A percentile compares a stretch with the other conserved stretches of the same genome.
Conservation (phyloP, 2,329 filamentous ascomycete genomes). For the Colletotrichum spaethianum region DNA sequence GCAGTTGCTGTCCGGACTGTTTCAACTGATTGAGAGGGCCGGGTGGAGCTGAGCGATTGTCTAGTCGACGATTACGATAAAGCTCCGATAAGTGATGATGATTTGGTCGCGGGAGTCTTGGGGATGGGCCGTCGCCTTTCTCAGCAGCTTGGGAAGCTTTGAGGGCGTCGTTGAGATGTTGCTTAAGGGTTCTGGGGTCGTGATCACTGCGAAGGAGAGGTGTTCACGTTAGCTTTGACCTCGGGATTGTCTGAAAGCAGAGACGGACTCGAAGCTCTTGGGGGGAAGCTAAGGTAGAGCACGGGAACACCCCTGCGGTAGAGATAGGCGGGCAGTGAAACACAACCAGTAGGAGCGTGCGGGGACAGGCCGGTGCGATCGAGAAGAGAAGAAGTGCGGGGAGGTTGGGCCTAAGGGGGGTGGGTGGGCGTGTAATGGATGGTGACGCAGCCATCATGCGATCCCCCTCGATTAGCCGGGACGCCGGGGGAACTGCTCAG, state of each 20-base stretch:
- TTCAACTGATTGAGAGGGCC: slow-evolving; percentile 34
- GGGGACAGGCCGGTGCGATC: slow-evolving; percentile 34
- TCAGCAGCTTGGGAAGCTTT: slow-evolving; percentile 26
- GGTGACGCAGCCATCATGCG: slow-evolving; percentile 41
- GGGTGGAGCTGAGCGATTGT: slow-evolving; percentile 55
- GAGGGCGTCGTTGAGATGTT: slow-evolving; percentile 32
- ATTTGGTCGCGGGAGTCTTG: background rate
- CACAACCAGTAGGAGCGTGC: slow-evolving; percentile 40
- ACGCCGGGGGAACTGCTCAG: slow-evolving; percentile 10
- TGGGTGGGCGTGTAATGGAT: slow-evolving; percentile 35
- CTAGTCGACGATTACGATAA: slow-evolving; percentile 42
- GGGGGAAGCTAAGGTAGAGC: slow-evolving; percentile 40
- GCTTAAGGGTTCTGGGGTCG: slow-evolving; percentile 27
- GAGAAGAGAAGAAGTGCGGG: slow-evolving; percentile 36
- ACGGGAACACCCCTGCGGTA: slow-evolving; percentile 39
- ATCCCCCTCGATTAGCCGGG: slow-evolving; percentile 35
- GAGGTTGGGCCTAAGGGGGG: slow-evolving; percentile 31
- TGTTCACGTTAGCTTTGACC: slow-evolving; percentile 33
- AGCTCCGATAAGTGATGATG: slow-evolving; percentile 35
- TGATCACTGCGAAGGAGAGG: slow-evolving; percentile 16
- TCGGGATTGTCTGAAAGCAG: slow-evolving; percentile 26
- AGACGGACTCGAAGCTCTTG: slow-evolving; percentile 38
- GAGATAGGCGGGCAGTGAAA: slow-evolving; percentile 32
- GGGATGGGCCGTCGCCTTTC: slow-evolving; percentile 3
- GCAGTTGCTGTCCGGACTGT: slow-evolving; percentile 16